phyloP scores from a whole-genome alignment of 2,329 filamentous ascomycete species.

The Botrytis medusae region DNA sequence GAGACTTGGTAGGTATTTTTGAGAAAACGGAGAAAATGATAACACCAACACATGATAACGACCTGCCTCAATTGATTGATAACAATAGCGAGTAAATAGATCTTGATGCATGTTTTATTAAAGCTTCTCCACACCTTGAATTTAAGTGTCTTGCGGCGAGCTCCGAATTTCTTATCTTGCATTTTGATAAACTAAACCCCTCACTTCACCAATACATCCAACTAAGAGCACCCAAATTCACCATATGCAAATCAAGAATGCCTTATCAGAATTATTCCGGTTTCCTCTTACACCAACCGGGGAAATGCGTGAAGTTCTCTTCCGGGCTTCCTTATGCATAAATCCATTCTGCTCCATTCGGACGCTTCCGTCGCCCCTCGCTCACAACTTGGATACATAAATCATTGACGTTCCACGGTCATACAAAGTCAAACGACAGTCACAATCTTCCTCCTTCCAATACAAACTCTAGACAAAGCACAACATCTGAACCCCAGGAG shows the following conservation, averaged over 20 bases:
- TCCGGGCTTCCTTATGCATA: not conserved
- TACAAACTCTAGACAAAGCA: not conserved
- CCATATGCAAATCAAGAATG: not conserved
- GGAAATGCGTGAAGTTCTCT: not conserved
- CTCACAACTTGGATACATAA: not conserved
- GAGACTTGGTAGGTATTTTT: not conserved
- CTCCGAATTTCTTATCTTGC: slow-evolving; percentile 9
- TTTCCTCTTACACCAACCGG: not conserved
- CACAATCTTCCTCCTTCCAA: not conserved
- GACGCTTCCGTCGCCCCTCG: not conserved
- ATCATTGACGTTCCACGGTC: not conserved
- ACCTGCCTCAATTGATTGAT: slow-evolving; percentile 4
- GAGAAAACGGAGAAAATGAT: not conserved
- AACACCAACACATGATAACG: not conserved
- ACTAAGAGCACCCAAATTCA: not conserved
- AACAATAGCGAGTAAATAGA: not conserved
- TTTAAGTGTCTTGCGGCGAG: slow-evolving; percentile 6
- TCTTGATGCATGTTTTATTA: not conserved
- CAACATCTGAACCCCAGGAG: not conserved
- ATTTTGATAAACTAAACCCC: not conserved
- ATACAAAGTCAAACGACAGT: not conserved
- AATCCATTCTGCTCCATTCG: not conserved
- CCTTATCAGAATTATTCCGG: not conserved
- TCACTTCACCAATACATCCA: not conserved
- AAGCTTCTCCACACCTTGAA: not conserved